Evolutionary conservation across 441 rosid species (phyloP), one percentile per base, ranked within the genome.

Genomic region (Lepidium campestre): DNA sequence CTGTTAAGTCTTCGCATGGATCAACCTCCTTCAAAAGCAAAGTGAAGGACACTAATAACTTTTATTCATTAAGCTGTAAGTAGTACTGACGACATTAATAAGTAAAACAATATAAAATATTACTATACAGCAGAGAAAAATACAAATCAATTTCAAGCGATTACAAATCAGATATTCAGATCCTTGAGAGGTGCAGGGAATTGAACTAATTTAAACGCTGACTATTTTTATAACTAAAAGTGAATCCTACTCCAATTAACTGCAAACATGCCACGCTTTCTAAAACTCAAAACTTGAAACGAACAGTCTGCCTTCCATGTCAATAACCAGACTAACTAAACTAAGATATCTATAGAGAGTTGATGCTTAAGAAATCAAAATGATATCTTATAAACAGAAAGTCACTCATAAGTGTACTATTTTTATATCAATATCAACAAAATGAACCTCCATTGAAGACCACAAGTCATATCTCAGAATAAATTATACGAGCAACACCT

Each of bases 1-100:
- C 91, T 56, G 95, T 93, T 82, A 93, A 83, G 78, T 86, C 91
- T 75, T 90, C 93, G 70, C 97, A 93, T 20, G 95, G 98, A 79
- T 90, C 96, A 74, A 93, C 98, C 77, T 90, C 97, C 97, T 90
- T 72, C 62, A 77, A 22, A 32, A 17, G 68, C 13, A 58, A 54
- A 52, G 9, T 57, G 39, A 59, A 19, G 19, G 62, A 59, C 52
- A 12, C 23, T 20, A 17, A 39, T 57, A 29, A 58, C 41, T 40
- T 37, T 45, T 12, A 37, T 31, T 56, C 29, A 45, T 19, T 54
- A 10, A 59, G 25, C 7, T 13, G 11, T 40, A 46, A 53, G 47
- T 35, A 70, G 17, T 27, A 32, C 18, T 9, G 20, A 23, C n/a
- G 31, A 63, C 11, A 56, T 36, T 27, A 37, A 52, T 56, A 39